Conservation (phyloP, 805 yeast species). For the Metschnikowia anglica region DNA sequence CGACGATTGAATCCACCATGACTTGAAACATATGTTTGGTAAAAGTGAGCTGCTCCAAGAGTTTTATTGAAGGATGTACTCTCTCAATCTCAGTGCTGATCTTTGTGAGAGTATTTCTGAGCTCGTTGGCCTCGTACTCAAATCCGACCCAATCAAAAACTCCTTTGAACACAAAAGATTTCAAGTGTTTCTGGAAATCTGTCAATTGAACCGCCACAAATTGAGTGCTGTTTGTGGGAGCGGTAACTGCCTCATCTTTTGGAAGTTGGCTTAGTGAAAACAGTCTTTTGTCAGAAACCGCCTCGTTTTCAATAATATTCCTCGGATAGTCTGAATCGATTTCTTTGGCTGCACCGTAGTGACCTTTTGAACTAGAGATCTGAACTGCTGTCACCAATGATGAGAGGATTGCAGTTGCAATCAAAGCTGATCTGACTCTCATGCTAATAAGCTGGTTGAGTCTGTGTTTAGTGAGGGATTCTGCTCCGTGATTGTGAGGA, state of each 20-base stretch:
- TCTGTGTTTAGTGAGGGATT: not conserved
- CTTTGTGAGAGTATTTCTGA: not conserved
- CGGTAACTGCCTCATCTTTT: no score
- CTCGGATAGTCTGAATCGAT: not conserved
- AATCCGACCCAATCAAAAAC: not conserved
- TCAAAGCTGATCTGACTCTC: not conserved
- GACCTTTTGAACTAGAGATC: not conserved
- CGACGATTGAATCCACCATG: not conserved
- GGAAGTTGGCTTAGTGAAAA: no score
- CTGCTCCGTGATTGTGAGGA: not conserved
- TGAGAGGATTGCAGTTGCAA: not conserved
- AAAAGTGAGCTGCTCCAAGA: not conserved
- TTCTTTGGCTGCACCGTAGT: not conserved
- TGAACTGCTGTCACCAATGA: not conserved
- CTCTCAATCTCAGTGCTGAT: not conserved
- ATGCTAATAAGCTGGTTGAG: no score
- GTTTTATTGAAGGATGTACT: not conserved
- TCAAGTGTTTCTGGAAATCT: not conserved
- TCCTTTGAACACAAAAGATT: not conserved
- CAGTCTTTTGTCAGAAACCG: no score
- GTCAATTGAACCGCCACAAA: not conserved
- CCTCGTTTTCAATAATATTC: no score
- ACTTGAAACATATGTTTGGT: not conserved
- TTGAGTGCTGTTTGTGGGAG: not conserved
- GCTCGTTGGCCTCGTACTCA: not conserved